A percentile compares a stretch with the other conserved stretches of the same genome.
Evolutionary conservation across 169 alveolate genomes (phyloP).

Genomic region (Babesia ovis): DNA sequence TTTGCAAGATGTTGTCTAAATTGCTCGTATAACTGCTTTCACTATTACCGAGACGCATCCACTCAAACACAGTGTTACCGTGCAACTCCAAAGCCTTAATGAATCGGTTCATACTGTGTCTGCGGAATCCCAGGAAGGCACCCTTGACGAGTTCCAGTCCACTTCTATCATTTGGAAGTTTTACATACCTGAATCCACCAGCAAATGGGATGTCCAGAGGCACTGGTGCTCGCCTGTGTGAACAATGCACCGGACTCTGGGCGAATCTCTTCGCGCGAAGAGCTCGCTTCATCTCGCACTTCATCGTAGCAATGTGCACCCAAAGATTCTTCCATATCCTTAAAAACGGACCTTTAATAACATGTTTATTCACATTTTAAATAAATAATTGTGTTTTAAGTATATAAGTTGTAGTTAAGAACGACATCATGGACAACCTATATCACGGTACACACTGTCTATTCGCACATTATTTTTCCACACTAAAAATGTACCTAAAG

Average conservation of each 20-base stretch:
- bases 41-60: conserved; percentile 8
- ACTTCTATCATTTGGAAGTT: conserved; percentile 8
- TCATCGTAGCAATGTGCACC: conserved; percentile 5
- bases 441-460: conserved; percentile 1
- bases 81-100: conserved; percentile 14
- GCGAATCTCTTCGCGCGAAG: conserved; percentile 10
- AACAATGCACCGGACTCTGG: background rate
- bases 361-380: background rate
- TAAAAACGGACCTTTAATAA: background rate
- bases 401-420: background rate
- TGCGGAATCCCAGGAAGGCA: conserved; percentile 45
- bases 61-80: conserved; percentile 15
- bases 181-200: conserved; percentile 16
- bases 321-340: background rate
- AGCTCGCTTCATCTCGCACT: background rate
- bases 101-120: conserved; percentile 26
- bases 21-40: background rate
- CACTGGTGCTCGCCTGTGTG: background rate
- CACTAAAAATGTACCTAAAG: background rate
- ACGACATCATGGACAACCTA: background rate
- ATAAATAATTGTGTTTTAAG: background rate
- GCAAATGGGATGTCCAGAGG: conserved; percentile 15
- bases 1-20: conserved; percentile 22
- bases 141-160: conserved; percentile 33
- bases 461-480: background rate